Conservation (phyloP, 768 basidiomycete species). For the Lactifluus pinguis region DNA sequence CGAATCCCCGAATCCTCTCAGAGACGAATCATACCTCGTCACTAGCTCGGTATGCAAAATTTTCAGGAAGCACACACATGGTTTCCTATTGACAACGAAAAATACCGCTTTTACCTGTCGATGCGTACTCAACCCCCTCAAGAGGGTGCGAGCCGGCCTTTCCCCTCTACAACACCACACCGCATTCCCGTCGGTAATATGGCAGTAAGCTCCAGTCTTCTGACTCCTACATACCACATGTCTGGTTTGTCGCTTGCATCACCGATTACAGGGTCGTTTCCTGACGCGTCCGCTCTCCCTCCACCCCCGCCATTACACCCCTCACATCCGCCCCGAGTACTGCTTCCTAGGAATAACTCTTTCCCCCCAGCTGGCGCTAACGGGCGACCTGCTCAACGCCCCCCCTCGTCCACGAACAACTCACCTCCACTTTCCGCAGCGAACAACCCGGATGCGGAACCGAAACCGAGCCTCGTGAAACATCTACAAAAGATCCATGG, state of each 20-base stretch:
- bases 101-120: constrained; percentile 15
- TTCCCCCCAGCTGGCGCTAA: constrained; percentile 11
- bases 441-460: background rate
- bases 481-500: constrained; percentile 20
- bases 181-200: background rate
- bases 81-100: constrained; percentile 11
- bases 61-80: constrained; percentile 8
- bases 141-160: background rate
- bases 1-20: background rate
- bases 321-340: constrained; percentile 7
- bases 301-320: background rate
- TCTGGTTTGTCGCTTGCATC: constrained; percentile 15
- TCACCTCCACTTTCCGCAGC: constrained; percentile 4
- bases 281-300: background rate
- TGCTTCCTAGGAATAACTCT: constrained; percentile 15
- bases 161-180: background rate
- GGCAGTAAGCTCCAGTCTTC: constrained; percentile 11
- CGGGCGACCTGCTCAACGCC: background rate
- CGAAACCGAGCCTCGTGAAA: constrained; percentile 16
- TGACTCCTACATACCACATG: constrained; percentile 4
- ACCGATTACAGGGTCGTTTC: constrained; percentile 7
- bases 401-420: constrained; percentile 5
- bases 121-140: constrained; percentile 1
- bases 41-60: constrained; percentile 11
- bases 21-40: background rate